phyloP scores from a whole-genome alignment of 2,329 filamentous ascomycete genomes.

The Sporothrix mexicana region DNA sequence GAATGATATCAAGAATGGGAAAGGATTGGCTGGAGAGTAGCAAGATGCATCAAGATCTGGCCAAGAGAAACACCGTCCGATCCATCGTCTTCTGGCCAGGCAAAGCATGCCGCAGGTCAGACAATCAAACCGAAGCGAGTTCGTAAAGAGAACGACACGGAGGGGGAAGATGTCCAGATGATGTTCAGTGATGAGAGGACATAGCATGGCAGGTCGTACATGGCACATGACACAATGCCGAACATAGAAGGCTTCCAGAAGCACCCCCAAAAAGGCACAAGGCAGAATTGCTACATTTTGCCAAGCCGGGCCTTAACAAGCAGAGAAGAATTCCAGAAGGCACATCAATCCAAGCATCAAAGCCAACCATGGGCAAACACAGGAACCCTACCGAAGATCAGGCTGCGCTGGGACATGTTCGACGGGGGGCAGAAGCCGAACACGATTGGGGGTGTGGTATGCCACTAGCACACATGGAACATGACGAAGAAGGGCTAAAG shows the following conservation, averaged over 20 bases:
- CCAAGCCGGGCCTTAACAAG: slow-evolving; percentile 13
- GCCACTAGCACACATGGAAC: neutral
- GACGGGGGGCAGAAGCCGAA: neutral
- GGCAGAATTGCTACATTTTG: neutral
- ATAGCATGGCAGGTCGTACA: neutral
- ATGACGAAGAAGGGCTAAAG: neutral
- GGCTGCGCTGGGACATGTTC: slow-evolving; percentile 20
- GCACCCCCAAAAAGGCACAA: slow-evolving; percentile 11
- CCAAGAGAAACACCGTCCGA: slow-evolving; percentile 22
- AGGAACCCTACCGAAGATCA: slow-evolving; percentile 29
- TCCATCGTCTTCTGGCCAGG: slow-evolving; percentile 25
- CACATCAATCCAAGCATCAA: slow-evolving; percentile 20
- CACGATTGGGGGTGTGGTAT: neutral
- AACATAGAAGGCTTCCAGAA: slow-evolving; percentile 37
- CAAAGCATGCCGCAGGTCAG: slow-evolving; percentile 40
- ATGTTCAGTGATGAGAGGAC: neutral
- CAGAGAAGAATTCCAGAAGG: slow-evolving; percentile 28
- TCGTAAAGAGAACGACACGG: neutral
- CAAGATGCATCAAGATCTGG: slow-evolving; percentile 18
- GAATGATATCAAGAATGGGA: neutral
- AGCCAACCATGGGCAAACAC: neutral
- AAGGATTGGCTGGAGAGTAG: neutral
- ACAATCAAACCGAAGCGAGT: slow-evolving; percentile 42
- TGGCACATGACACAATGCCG: slow-evolving; percentile 23
- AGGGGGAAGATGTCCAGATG: neutral